A percentile compares a stretch with the other conserved stretches of the same genome.
Conservation (phyloP, 1,139 yeast genomes). For the Blastobotrys persicus region DNA sequence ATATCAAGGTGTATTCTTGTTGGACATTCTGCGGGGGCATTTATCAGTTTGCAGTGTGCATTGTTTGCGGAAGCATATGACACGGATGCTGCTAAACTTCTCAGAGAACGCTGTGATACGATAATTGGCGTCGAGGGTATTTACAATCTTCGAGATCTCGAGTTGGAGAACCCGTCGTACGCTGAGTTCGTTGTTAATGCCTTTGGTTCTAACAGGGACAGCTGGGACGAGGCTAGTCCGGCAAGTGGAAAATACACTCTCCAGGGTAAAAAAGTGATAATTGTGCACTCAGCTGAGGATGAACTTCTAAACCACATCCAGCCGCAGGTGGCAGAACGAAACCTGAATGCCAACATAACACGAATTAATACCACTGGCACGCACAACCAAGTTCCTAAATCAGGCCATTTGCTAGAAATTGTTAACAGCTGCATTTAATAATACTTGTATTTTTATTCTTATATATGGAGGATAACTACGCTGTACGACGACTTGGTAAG, state of each 20-base stretch:
- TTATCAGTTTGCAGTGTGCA: constrained; percentile 58
- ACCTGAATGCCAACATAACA: constrained; percentile 15
- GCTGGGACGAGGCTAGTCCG: constrained; percentile 36
- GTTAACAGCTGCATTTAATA: no score
- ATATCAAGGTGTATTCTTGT: constrained; percentile 43
- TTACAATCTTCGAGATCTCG: constrained; percentile 43
- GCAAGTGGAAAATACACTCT: constrained; percentile 3
- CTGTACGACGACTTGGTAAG: no score
- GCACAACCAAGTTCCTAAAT: constrained; percentile 15
- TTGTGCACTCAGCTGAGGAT: constrained; percentile 41
- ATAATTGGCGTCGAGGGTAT: constrained; percentile 52
- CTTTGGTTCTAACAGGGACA: constrained; percentile 37
- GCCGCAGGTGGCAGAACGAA: constrained; percentile 31
- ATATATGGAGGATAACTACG: no score
- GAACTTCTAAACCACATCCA: constrained; percentile 38
- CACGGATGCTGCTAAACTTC: constrained; percentile 9
- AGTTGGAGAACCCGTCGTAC: constrained; percentile 48
- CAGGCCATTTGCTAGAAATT: constrained; percentile 8
- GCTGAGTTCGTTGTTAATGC: constrained; percentile 46
- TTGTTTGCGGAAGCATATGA: constrained; percentile 15
- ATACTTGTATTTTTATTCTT: no score
- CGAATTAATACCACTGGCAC: constrained; percentile 10
- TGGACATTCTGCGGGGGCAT: constrained; percentile 88
- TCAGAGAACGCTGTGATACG: constrained; percentile 10
- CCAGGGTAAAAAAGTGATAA: constrained; percentile 13